Evolutionary conservation across 2,329 filamentous ascomycete genomes (phyloP), one percentile per base, ranked within the genome.

Genomic region (Penicillium crustosum): DNA sequence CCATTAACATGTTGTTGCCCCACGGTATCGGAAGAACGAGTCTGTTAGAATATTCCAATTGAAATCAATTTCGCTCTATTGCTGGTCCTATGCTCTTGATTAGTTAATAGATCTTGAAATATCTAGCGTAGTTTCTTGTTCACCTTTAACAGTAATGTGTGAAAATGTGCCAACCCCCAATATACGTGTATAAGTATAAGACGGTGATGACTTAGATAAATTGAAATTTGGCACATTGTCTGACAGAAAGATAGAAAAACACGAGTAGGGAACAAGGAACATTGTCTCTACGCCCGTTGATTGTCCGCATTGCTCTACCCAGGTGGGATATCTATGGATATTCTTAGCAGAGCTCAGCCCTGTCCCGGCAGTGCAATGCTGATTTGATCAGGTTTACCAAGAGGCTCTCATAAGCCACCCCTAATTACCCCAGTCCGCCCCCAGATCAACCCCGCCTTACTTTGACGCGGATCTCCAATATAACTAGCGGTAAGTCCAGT

Each of bases 401-500:
- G 5, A 19, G 36, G 35, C n/a, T 35, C 27, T 27, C 4, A 21
- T 12, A 27, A 44, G 33, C 33, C 49, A 35, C 39, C 31, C 47
- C 21, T 1, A 25, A 39, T 39, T 9, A 25, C 33, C 10, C 25
- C 39, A 45, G 31, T 45, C 3, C 23, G 51, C 6, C 44, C 27
- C 44, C 15, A 13, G 19, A 13, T 23, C 25, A 15, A 13, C 43
- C 35, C 43, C 43, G 15, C 35, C n/a, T 39, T 33, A n/a, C 15
- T 27, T 48, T 49, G 17, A 17, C 25, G n/a, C 17, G 13, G n/a
- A 31, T 36, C 42, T 25, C 33, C 36, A 38, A 42, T 45, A 45
- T 57, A 33, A 33, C 31, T 33, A 44, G 54, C 54, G 54, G 42
- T 52, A 50, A 47, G 41, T 29, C 49, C 43, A 41, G 53, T 45